Conservation (phyloP, 164 flowering plant species). For the Piper betle region DNA sequence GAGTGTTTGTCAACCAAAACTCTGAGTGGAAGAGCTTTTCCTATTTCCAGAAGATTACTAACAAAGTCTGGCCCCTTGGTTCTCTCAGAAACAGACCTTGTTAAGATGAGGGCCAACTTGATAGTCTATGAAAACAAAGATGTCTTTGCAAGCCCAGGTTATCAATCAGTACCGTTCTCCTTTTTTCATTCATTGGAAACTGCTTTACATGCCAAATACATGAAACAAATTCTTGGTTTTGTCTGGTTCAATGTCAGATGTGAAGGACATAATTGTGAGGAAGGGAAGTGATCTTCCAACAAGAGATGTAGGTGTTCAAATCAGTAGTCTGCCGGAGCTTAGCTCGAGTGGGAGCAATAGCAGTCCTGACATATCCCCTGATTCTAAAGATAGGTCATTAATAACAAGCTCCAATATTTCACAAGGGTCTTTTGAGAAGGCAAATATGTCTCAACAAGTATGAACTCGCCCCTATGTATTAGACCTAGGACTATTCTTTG, state of each 20-base stretch:
- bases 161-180: not conserved
- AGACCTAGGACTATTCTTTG: not conserved
- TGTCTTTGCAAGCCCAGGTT: conserved; percentile 19
- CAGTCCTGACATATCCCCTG: conserved; percentile 44
- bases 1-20: conserved; percentile 81
- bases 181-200: not conserved
- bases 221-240: not conserved
- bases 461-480: too few species aligned
- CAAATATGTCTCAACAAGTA: not conserved
- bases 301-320: conserved; percentile 67
- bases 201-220: not conserved
- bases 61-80: conserved; percentile 74
- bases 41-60: conserved; percentile 22
- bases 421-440: not conserved
- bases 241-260: conserved; percentile 9
- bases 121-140: conserved; percentile 10
- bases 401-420: conserved; percentile 1
- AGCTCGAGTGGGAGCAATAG: conserved; percentile 41
- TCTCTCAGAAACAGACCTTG: conserved; percentile 19
- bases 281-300: conserved; percentile 17
- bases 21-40: conserved; percentile 40
- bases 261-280: conserved; percentile 8
- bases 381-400: conserved; percentile 32
- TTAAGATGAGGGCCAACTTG: conserved; percentile 15
- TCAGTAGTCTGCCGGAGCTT: conserved; percentile 40